These are phyloP conservation scores for Yueomyces sp. DNA, from an alignment of 805 yeast species.

Conservation along the genomic window DNA sequence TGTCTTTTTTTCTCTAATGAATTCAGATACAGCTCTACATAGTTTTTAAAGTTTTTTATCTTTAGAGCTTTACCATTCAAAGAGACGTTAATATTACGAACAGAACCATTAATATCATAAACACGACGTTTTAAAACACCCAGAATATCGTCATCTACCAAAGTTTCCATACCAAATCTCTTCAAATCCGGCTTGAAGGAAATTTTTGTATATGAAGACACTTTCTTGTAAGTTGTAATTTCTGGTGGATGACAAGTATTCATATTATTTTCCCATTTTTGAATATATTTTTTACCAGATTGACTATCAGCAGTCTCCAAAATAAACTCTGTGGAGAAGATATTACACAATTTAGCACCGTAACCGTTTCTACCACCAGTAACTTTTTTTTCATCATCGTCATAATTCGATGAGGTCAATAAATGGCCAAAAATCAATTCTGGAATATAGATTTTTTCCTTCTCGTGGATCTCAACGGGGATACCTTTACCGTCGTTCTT, in stretches of 20 bases:
- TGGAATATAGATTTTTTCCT: conserved; percentile 87
- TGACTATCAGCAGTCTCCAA: conserved; percentile 79
- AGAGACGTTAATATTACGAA: conserved; percentile 63
- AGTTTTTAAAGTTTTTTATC: conserved; percentile 66
- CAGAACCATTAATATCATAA: conserved; percentile 90
- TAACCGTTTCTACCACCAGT: conserved; percentile 98
- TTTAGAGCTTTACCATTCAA: conserved; percentile 63
- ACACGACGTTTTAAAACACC: conserved; percentile 88
- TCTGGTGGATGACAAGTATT: conserved; percentile 59
- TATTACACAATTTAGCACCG: conserved; percentile 95
- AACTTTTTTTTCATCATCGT: conserved; percentile 88
- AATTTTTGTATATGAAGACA: conserved; percentile 72
- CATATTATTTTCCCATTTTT: conserved; percentile 87
- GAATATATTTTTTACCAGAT: conserved; percentile 52
- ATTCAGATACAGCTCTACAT: conserved; percentile 78
- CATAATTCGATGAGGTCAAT: conserved; percentile 89
- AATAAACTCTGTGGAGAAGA: conserved; percentile 76
- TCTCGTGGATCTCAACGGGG: conserved; percentile 84
- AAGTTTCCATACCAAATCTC: conserved; percentile 70
- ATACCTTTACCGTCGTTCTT: conserved; percentile 92
- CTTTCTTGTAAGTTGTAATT: conserved; percentile 37
- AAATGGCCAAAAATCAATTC: conserved; percentile 92
- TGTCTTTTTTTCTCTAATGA: conserved; percentile 43
- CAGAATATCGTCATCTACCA: conserved; percentile 63
- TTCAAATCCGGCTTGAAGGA: conserved; percentile 78